Base-by-base conservation (phyloP, 2,329 filamentous ascomycete species). In the Cladophialophora bantiana region DNA sequence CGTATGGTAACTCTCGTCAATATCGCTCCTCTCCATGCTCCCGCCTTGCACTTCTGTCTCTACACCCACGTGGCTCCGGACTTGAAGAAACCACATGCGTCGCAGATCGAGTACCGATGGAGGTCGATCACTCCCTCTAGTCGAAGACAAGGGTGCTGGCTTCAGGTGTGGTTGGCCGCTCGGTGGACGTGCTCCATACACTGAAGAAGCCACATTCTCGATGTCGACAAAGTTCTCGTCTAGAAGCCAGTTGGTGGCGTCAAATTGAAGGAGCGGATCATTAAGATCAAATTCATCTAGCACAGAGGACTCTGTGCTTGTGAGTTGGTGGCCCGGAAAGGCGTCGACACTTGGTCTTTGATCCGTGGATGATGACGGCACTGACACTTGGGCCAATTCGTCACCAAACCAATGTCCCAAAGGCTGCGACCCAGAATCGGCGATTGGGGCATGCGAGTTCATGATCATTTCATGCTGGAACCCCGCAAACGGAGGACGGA, bases 1-100 rank as follows among this genome's bases (percentile, higher is more conserved):
- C 9, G 54, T 34, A 35, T 45, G 63, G 35, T 65, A 65, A 3
- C 3, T 15, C n/a, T 67, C 65, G 20, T 67, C 65, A n/a, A 64
- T 67, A 34, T 67, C 64, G 36, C 31, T 32, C n/a, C 31, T 36
- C 7, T 10, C 12, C 4, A n/a, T 31, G 4, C 40, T 34, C 1
- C 4, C 20, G n/a, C 3, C 26, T 20, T 26, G 56, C 42, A n/a
- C 26, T n/a, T 13, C 13, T 7, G n/a, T 38, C 45, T 20, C 20
- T 45, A 35, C 20, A 6, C 26, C 36, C 10, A 48, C 5, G 13
- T 13, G 31, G 3, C 35, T 59, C 18, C 58, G 4, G 7, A 35
- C 26, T 18, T 61, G 48, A 36, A 31, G 34, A 62, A 62, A 57
- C 63, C 63, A 66, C 20, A 61, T 38, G 4, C 31, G 57, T 15